A percentile compares a stretch with the other conserved stretches of the same genome.
Evolutionary conservation across 352 stramenopile species (phyloP).

Genomic region (Pythium brassicae): DNA sequence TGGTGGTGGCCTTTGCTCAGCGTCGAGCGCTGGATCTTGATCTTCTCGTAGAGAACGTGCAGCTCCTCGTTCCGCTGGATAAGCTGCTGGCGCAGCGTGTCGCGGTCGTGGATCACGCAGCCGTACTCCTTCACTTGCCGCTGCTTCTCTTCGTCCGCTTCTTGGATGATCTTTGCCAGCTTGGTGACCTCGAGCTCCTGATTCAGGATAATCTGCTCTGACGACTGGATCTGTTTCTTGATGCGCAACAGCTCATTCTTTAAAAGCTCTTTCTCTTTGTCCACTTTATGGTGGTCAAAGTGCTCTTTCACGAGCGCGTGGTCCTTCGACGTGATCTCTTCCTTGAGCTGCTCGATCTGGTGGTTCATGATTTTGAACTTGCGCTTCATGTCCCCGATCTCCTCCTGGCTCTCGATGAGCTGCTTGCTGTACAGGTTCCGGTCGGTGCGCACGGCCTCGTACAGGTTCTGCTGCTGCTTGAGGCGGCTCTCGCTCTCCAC

Average conservation of each 20-base stretch:
- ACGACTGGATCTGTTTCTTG: constrained; percentile 81
- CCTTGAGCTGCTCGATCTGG: constrained; percentile 95
- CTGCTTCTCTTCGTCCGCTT: constrained; percentile 92
- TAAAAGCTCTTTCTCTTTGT: constrained; percentile 93
- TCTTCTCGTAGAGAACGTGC: constrained; percentile 95
- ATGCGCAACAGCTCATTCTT: constrained; percentile 92
- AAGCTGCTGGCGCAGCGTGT: constrained; percentile 96
- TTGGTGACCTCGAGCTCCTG: constrained; percentile 94
- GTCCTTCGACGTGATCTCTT: constrained; percentile 94
- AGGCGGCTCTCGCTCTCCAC: constrained; percentile 90
- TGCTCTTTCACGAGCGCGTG: constrained; percentile 94
- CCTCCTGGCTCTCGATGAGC: constrained; percentile 94
- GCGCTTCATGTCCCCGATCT: constrained; percentile 95
- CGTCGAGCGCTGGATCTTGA: constrained; percentile 95
- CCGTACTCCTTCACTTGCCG: constrained; percentile 96
- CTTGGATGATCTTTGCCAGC: constrained; percentile 88
- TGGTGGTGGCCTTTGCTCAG: constrained; percentile 91
- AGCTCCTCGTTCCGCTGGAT: constrained; percentile 96
- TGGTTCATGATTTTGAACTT: constrained; percentile 97
- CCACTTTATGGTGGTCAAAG: constrained; percentile 94
- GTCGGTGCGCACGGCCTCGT: constrained; percentile 92
- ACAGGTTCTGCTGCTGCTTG: constrained; percentile 96
- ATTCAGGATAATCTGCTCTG: constrained; percentile 92
- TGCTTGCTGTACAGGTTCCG: constrained; percentile 96
- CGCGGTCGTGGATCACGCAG: constrained; percentile 94